Conservation (phyloP, 2,329 filamentous ascomycete species). For the Phialophora expanda region DNA sequence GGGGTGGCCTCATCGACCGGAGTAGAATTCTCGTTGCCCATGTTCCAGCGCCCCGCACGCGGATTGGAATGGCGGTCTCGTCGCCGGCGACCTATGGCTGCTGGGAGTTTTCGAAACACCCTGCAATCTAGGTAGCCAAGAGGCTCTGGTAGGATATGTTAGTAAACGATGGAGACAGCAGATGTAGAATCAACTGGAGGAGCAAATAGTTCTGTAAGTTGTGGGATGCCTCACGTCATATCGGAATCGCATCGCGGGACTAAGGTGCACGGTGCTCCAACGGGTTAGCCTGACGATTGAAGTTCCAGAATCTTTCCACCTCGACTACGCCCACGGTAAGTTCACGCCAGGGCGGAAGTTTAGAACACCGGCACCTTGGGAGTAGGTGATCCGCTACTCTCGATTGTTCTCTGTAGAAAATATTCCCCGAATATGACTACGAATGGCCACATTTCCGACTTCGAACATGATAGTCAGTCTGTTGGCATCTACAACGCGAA, state of each 20-base stretch:
- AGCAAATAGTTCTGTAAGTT: background rate
- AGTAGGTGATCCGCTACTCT: background rate
- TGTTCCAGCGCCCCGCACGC: constrained; percentile 50
- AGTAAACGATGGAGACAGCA: background rate
- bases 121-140: background rate
- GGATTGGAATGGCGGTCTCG: constrained; percentile 50
- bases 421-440: constrained; percentile 21
- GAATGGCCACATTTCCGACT: constrained; percentile 27
- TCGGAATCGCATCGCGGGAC: background rate
- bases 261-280: background rate
- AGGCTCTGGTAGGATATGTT: background rate
- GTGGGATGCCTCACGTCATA: background rate
- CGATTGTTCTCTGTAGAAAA: background rate
- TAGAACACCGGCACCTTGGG: background rate
- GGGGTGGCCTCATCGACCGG: constrained; percentile 67
- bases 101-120: constrained; percentile 26
- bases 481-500: constrained; percentile 69
- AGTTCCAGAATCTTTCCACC: background rate
- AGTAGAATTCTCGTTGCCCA: constrained; percentile 84
- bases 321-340: too few relatives aligned
- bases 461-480: constrained; percentile 23
- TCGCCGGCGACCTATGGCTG: constrained; percentile 59
- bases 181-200: background rate
- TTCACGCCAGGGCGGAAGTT: background rate
- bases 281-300: background rate